Conservation (phyloP, 139 green algal genomes). For the Nannochloris sp. region DNA sequence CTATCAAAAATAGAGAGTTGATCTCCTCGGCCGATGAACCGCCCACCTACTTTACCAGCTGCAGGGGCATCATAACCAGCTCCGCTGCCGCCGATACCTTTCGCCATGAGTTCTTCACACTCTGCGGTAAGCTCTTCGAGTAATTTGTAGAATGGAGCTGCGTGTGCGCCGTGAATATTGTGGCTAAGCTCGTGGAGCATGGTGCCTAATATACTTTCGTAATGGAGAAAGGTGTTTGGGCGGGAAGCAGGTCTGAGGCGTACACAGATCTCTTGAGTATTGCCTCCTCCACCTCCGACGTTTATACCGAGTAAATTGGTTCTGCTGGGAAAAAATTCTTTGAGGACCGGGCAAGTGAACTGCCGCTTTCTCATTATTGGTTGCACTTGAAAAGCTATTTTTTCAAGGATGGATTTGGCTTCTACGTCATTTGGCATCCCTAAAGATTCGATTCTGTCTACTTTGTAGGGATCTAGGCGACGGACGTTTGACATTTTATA, state of each 20-base stretch:
- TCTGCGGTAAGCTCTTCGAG: slow-evolving; percentile 80
- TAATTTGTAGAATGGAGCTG: slow-evolving; percentile 76
- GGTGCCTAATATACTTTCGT: slow-evolving; percentile 69
- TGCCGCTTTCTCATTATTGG: slow-evolving; percentile 64
- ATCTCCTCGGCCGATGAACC: slow-evolving; percentile 1
- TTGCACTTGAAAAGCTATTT: slow-evolving; percentile 69
- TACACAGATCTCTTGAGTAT: slow-evolving; percentile 47
- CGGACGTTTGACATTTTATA: slow-evolving; percentile 3
- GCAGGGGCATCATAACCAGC: slow-evolving; percentile 23
- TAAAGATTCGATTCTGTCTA: slow-evolving; percentile 18
- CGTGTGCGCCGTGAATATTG: slow-evolving; percentile 41
- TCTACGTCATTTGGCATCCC: slow-evolving; percentile 15
- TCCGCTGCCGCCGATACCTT: slow-evolving; percentile 54
- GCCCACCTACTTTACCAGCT: slow-evolving; percentile 18
- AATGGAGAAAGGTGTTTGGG: slow-evolving; percentile 49
- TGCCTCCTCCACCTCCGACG: slow-evolving; percentile 38
- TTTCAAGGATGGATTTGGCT: slow-evolving; percentile 43
- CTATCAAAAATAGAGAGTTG: not conserved
- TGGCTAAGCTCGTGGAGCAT: slow-evolving; percentile 88
- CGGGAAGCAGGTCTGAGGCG: slow-evolving; percentile 22
- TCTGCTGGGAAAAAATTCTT: slow-evolving; percentile 67
- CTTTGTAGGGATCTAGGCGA: slow-evolving; percentile 22
- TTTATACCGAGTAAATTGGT: slow-evolving; percentile 48
- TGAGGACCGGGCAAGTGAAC: slow-evolving; percentile 55
- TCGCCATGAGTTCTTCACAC: slow-evolving; percentile 76